Evolutionary conservation across 2,329 filamentous ascomycete genomes (phyloP).

Genomic region (Emergomyces pasteurianus): DNA sequence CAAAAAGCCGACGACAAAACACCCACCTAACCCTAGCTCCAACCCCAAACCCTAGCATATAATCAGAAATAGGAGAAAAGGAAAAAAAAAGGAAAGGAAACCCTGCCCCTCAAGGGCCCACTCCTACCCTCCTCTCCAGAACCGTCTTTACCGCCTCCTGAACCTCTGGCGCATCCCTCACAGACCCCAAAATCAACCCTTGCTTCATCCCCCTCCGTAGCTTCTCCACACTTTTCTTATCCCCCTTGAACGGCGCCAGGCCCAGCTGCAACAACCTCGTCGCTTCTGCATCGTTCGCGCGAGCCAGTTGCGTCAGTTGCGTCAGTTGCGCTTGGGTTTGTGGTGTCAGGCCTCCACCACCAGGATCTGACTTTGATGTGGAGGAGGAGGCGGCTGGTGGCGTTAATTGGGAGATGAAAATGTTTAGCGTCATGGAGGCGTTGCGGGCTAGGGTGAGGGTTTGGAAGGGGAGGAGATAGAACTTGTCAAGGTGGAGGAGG

Average conservation of each 20-base stretch:
- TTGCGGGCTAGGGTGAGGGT: slow-evolving; percentile 63
- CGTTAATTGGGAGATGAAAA: slow-evolving; percentile 70
- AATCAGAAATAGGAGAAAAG: background rate
- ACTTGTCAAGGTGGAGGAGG: slow-evolving; percentile 34
- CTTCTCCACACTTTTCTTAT: slow-evolving; percentile 50
- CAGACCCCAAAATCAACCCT: slow-evolving; percentile 78
- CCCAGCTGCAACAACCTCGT: slow-evolving; percentile 62
- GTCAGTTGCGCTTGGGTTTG: slow-evolving; percentile 53
- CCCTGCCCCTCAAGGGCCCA: slow-evolving; percentile 12
- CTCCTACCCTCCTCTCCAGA: background rate
- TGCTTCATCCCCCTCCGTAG: slow-evolving; percentile 65
- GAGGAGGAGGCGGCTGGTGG: slow-evolving; percentile 46
- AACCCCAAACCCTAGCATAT: background rate
- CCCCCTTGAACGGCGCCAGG: slow-evolving; percentile 67
- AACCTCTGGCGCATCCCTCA: slow-evolving; percentile 69
- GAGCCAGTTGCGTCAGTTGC: slow-evolving; percentile 50
- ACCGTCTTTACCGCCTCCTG: slow-evolving; percentile 62
- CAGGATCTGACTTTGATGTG: slow-evolving; percentile 21
- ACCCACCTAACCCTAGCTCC: no score
- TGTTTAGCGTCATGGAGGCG: slow-evolving; percentile 64
- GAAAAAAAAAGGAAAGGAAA: background rate
- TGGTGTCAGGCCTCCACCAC: slow-evolving; percentile 20
- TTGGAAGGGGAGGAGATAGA: slow-evolving; percentile 64
- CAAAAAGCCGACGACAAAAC: no score
- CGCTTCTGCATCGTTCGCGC: slow-evolving; percentile 56